phyloP scores from a whole-genome alignment of 1,284 basidiomycete genomes.

The Ganoderma meredithae region DNA sequence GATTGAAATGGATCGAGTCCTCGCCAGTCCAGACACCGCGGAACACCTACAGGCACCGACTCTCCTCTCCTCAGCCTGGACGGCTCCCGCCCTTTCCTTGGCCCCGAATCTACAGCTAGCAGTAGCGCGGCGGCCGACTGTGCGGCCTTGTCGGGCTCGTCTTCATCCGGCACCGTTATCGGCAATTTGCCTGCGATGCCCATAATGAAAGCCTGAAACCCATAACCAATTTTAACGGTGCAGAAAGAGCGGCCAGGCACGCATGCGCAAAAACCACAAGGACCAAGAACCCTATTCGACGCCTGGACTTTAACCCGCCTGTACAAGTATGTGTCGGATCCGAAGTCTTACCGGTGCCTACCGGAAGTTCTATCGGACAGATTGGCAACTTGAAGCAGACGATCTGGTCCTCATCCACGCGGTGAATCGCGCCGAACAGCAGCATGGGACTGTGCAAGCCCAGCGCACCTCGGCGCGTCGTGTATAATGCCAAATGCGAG shows the following conservation, averaged over 20 bases:
- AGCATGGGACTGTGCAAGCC: conserved; percentile 23
- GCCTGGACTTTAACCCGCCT: background rate
- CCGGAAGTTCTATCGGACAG: background rate
- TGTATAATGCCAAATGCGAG: conserved; percentile 40
- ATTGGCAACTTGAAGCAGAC: background rate
- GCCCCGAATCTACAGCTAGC: background rate
- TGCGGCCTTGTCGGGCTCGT: background rate
- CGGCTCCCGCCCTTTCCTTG: background rate
- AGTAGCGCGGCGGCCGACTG: background rate
- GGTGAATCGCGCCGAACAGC: background rate
- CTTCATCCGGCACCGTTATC: background rate
- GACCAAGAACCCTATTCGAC: background rate
- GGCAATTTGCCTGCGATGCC: background rate
- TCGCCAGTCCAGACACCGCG: background rate
- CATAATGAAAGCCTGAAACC: background rate
- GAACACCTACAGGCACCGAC: background rate
- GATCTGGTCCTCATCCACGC: too few relatives aligned
- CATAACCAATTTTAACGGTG: background rate
- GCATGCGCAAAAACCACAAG: background rate
- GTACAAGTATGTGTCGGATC: background rate
- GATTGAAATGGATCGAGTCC: background rate
- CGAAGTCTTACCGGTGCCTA: background rate
- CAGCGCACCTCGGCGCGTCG: conserved; percentile 38
- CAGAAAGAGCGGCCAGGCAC: background rate
- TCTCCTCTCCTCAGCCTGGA: background rate